Evolutionary conservation across 108 stramenopile species (phyloP).

Genomic region (Conticribra guillardii): DNA sequence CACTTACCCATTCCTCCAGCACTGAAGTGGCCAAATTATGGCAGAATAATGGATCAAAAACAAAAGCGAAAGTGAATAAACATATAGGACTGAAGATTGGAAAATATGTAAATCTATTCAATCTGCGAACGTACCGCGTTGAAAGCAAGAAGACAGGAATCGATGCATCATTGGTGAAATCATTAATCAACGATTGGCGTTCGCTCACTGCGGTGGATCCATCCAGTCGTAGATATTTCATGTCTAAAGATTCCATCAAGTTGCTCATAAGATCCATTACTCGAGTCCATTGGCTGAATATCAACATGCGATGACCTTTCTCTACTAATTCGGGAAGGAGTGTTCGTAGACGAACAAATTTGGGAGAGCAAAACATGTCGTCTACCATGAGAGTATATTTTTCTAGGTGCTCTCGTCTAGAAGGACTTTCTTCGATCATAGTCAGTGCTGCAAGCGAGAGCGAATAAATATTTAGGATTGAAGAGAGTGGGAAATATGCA

Average conservation of each 20-base stretch:
- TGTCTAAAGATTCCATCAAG: slow-evolving; percentile 65
- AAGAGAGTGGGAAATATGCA: no score
- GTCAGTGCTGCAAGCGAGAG: no score
- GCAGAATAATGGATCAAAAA: slow-evolving; percentile 5
- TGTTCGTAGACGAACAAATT: slow-evolving; percentile 65
- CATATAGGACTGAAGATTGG: neutral
- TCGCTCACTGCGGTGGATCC: slow-evolving; percentile 71
- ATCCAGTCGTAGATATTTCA: slow-evolving; percentile 79
- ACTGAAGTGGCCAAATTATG: slow-evolving; percentile 5
- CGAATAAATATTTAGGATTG: no score
- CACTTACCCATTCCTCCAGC: slow-evolving; percentile 75
- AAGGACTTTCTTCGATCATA: slow-evolving; percentile 70
- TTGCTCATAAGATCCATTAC: slow-evolving; percentile 85
- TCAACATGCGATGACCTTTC: slow-evolving; percentile 69
- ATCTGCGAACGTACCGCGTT: slow-evolving; percentile 59
- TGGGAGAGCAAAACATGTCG: slow-evolving; percentile 79
- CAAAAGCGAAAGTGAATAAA: neutral
- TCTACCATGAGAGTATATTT: slow-evolving; percentile 60
- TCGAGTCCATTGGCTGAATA: slow-evolving; percentile 92
- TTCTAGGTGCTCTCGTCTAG: slow-evolving; percentile 51
- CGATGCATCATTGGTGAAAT: slow-evolving; percentile 67
- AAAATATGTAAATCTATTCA: slow-evolving; percentile 16
- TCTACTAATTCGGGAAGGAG: slow-evolving; percentile 59
- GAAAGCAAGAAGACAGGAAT: slow-evolving; percentile 84
- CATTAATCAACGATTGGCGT: slow-evolving; percentile 80